A percentile compares a stretch with the other conserved stretches of the same genome.
Evolutionary conservation across 1,139 yeast genomes (phyloP).

Genomic region (Candida mesenterica): DNA sequence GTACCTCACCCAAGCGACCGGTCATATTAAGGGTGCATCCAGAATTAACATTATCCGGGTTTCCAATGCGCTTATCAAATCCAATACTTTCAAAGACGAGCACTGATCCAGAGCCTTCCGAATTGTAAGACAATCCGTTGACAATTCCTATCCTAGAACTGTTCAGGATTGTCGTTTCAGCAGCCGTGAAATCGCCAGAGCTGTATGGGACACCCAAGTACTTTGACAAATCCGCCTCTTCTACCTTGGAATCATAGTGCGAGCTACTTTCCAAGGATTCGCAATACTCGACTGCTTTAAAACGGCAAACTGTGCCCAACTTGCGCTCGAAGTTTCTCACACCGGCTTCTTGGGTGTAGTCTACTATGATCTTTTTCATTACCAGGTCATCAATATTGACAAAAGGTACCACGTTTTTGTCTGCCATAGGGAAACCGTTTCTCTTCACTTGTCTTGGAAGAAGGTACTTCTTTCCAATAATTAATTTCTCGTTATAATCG

Average conservation of each 20-base stretch:
- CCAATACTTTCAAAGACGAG: constrained; percentile 78
- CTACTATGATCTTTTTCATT: constrained; percentile 58
- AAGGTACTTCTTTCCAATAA: constrained; percentile 68
- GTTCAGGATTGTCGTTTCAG: constrained; percentile 16
- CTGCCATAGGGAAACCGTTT: constrained; percentile 57
- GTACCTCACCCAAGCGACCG: constrained; percentile 80
- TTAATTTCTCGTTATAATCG: constrained; percentile 73
- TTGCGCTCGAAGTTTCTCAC: constrained; percentile 76
- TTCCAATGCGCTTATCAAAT: constrained; percentile 29
- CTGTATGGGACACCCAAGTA: constrained; percentile 53
- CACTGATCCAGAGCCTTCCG: constrained; percentile 85
- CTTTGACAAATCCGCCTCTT: constrained; percentile 44
- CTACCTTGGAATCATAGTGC: constrained; percentile 38
- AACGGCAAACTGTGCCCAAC: constrained; percentile 72
- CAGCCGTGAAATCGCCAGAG: constrained; percentile 15
- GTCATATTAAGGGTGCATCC: constrained; percentile 60
- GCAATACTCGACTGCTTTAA: constrained; percentile 77
- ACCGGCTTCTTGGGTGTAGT: constrained; percentile 86
- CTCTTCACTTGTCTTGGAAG: constrained; percentile 76
- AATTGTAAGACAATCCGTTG: constrained; percentile 87
- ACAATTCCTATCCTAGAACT: constrained; percentile 58
- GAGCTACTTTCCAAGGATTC: constrained; percentile 29
- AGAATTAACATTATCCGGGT: constrained; percentile 30
- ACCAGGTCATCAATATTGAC: constrained; percentile 46
- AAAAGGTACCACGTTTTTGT: constrained; percentile 24